These are phyloP conservation scores for Trichopus zeylanicus DNA, from an alignment of 116 monocot species.

Conservation along the genomic window DNA sequence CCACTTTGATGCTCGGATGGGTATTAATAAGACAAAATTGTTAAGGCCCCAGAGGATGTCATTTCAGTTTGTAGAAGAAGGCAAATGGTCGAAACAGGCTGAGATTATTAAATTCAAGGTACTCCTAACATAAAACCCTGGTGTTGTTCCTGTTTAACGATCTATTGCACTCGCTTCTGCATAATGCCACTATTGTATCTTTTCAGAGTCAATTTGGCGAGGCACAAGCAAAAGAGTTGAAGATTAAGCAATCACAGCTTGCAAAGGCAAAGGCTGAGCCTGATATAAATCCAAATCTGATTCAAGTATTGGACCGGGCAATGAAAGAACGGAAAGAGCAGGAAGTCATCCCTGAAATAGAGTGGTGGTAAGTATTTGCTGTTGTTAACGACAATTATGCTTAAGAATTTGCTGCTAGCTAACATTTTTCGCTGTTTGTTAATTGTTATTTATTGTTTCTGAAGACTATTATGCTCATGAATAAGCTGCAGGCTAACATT, in stretches of 20 bases:
- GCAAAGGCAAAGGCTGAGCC: slow-evolving; percentile 85
- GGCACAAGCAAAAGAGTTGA: slow-evolving; percentile 88
- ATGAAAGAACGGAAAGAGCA: slow-evolving; percentile 51
- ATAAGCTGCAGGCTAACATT: background rate
- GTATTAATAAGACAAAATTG: slow-evolving; percentile 76
- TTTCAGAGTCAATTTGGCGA: slow-evolving; percentile 94
- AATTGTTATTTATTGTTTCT: no score
- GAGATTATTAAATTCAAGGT: slow-evolving; percentile 90
- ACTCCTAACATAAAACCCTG: background rate
- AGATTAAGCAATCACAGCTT: slow-evolving; percentile 82
- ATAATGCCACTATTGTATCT: background rate
- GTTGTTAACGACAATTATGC: background rate
- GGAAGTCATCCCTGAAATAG: slow-evolving; percentile 74
- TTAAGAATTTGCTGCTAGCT: background rate
- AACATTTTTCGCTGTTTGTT: background rate
- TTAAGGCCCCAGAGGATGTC: slow-evolving; percentile 75
- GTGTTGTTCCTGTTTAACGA: background rate
- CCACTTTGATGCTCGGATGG: slow-evolving; percentile 77
- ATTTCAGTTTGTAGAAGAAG: slow-evolving; percentile 98
- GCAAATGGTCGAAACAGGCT: slow-evolving; percentile 84
- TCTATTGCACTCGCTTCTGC: background rate
- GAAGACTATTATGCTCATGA: background rate
- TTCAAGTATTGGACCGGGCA: slow-evolving; percentile 64
- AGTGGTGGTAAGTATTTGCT: slow-evolving; percentile 66
- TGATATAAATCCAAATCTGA: slow-evolving; percentile 86